Conservation (phyloP, 2,329 filamentous ascomycete genomes). For the Hypoxylon sp. region DNA sequence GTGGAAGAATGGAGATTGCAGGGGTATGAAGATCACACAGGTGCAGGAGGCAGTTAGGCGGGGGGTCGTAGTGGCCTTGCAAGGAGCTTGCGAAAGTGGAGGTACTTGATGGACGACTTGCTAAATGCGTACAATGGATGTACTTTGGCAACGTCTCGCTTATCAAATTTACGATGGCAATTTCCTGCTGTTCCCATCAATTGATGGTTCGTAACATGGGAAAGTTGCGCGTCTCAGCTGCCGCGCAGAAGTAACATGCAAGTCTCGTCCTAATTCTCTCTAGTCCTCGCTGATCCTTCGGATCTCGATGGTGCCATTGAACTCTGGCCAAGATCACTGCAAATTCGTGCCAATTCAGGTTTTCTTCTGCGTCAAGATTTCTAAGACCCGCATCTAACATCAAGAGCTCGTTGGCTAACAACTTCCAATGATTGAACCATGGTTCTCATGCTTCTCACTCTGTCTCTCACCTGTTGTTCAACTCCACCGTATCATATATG, state of each 20-base stretch:
- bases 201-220: conserved; percentile 25
- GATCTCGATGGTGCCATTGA: conserved; percentile 42
- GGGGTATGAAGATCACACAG: conserved; percentile 43
- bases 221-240: conserved; percentile 41
- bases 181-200: conserved; percentile 29
- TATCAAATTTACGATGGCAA: conserved; percentile 35
- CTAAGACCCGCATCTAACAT: conserved; percentile 39
- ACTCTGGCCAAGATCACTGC: conserved; percentile 36
- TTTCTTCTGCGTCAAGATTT: conserved; percentile 46
- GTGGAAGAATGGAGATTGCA: conserved; percentile 43
- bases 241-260: conserved; percentile 41
- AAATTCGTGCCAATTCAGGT: conserved; percentile 46
- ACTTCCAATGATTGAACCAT: conserved; percentile 26
- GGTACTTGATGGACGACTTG: conserved; percentile 19
- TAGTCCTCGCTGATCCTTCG: conserved; percentile 19
- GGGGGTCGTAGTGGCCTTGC: conserved; percentile 22
- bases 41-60: conserved; percentile 33
- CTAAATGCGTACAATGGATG: conserved; percentile 36
- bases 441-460: conserved; percentile 5
- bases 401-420: conserved; percentile 20
- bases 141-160: conserved; percentile 26
- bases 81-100: conserved; percentile 9
- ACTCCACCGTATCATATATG: conserved; percentile 25
- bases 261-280: conserved; percentile 38
- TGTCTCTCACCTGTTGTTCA: conserved; percentile 31